These are phyloP conservation scores for Decorospora gaudefroyi DNA, from an alignment of 2,329 filamentous ascomycete species.

Conservation along the genomic window DNA sequence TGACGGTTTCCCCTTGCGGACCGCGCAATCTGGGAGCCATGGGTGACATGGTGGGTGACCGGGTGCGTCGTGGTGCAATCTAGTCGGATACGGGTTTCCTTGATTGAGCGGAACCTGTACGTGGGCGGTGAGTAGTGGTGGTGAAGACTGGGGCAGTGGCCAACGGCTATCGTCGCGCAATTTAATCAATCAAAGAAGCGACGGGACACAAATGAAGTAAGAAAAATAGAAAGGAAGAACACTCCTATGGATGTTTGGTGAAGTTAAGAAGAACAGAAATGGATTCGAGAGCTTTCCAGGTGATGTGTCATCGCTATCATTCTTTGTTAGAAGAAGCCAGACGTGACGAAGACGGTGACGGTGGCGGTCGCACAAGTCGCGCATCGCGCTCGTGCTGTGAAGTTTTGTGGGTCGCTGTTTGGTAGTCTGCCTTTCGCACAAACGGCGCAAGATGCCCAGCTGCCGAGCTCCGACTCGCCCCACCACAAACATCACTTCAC, in stretches of 20 bases:
- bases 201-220: slow-evolving; percentile 18
- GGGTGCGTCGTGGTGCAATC: slow-evolving; percentile 19
- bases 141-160: slow-evolving; percentile 17
- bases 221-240: slow-evolving; percentile 3
- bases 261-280: too few relatives aligned
- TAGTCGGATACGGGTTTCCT: slow-evolving; percentile 11
- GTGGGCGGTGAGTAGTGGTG: slow-evolving; percentile 21
- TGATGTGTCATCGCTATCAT: slow-evolving; percentile 22
- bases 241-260: too few relatives aligned
- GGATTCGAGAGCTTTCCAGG: slow-evolving; percentile 6
- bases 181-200: slow-evolving; percentile 28
- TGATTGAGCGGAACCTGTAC: slow-evolving; percentile 11
- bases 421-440: slow-evolving; percentile 22
- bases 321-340: slow-evolving; percentile 2
- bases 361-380: slow-evolving; percentile 32
- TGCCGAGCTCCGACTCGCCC: background rate
- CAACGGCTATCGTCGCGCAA: slow-evolving; percentile 27
- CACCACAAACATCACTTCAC: background rate
- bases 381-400: slow-evolving; percentile 15
- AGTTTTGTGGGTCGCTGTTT: slow-evolving; percentile 14
- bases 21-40: slow-evolving; percentile 18
- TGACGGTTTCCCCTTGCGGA: slow-evolving; percentile 24
- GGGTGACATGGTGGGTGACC: slow-evolving; percentile 22
- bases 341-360: too few relatives aligned
- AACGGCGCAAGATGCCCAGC: slow-evolving; percentile 21